Conservation (phyloP, 495 filamentous ascomycete species). For the Penicillium psychrofluorescens region DNA sequence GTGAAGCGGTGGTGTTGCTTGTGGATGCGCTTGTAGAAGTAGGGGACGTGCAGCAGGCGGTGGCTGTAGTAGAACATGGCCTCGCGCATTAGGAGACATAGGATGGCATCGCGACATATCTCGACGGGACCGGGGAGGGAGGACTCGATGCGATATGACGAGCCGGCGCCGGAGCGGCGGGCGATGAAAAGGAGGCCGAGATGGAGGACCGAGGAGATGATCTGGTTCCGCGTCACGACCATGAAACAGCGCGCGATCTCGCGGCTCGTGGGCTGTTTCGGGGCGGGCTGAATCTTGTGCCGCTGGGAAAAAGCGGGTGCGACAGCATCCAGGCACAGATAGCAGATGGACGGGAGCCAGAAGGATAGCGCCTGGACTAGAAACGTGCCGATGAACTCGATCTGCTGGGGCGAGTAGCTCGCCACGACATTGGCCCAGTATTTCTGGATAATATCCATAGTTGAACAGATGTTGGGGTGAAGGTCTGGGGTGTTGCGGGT, state of each 20-base stretch:
- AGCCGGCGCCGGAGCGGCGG: slow-evolving; percentile 7
- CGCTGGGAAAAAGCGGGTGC: slow-evolving; percentile 39
- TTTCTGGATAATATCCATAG: not conserved
- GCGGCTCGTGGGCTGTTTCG: slow-evolving; percentile 38
- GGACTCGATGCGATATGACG: slow-evolving; percentile 25
- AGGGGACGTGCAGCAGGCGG: slow-evolving; percentile 43
- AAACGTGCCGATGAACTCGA: slow-evolving; percentile 41
- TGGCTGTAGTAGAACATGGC: slow-evolving; percentile 50
- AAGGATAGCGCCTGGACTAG: slow-evolving; percentile 40
- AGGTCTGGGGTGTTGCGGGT: not conserved
- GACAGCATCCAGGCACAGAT: slow-evolving; percentile 32
- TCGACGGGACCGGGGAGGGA: slow-evolving; percentile 24
- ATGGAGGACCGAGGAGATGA: slow-evolving; percentile 31
- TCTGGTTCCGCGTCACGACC: slow-evolving; percentile 41
- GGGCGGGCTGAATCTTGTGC: slow-evolving; percentile 50
- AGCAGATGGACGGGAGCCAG: slow-evolving; percentile 42
- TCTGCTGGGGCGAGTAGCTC: slow-evolving; percentile 17
- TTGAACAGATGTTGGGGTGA: not conserved
- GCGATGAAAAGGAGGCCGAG: slow-evolving; percentile 17
- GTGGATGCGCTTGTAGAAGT: slow-evolving; percentile 45
- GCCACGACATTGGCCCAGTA: slow-evolving; percentile 21
- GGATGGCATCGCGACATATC: slow-evolving; percentile 33
- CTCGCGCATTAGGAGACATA: slow-evolving; percentile 44
- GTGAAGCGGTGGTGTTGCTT: slow-evolving; percentile 53
- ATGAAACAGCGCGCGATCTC: slow-evolving; percentile 39